Conservation (phyloP, 495 filamentous ascomycete genomes). For the Xanthoparmelia taractica region DNA sequence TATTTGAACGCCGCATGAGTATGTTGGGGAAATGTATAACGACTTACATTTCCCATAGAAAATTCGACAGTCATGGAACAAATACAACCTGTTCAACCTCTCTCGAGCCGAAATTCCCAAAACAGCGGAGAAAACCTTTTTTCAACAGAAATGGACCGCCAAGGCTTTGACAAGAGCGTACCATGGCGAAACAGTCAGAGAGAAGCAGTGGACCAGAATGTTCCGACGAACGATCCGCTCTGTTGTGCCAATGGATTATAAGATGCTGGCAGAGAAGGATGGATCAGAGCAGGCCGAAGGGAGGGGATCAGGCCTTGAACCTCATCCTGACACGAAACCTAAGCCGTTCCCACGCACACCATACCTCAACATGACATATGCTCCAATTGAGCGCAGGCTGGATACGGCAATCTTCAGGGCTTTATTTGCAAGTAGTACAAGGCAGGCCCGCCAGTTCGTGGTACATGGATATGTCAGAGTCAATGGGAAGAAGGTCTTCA, state of each 20-base stretch:
- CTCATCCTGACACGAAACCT: conserved; percentile 17
- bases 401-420: conserved; percentile 89
- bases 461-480: conserved; percentile 89
- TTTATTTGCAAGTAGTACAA: conserved; percentile 87
- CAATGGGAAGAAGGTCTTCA: conserved; percentile 82
- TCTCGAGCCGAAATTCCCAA: conserved; percentile 38
- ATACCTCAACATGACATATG: conserved; percentile 89
- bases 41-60: conserved; percentile 47
- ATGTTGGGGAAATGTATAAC: background rate
- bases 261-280: conserved; percentile 65
- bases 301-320: conserved; percentile 63
- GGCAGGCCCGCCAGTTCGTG: conserved; percentile 90
- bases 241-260: conserved; percentile 75
- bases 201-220: conserved; percentile 86
- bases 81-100: conserved; percentile 93
- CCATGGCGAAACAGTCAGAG: conserved; percentile 88
- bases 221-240: conserved; percentile 69
- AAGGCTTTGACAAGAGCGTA: conserved; percentile 78
- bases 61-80: conserved; percentile 95
- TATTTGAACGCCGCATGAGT: background rate
- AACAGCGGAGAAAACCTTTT: conserved; percentile 56
- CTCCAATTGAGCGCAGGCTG: conserved; percentile 79
- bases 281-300: conserved; percentile 75
- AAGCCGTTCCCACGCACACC: conserved; percentile 46
- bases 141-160: conserved; percentile 95